Conservation (phyloP, 2,329 filamentous ascomycete species). For the Thelonectria olida region DNA sequence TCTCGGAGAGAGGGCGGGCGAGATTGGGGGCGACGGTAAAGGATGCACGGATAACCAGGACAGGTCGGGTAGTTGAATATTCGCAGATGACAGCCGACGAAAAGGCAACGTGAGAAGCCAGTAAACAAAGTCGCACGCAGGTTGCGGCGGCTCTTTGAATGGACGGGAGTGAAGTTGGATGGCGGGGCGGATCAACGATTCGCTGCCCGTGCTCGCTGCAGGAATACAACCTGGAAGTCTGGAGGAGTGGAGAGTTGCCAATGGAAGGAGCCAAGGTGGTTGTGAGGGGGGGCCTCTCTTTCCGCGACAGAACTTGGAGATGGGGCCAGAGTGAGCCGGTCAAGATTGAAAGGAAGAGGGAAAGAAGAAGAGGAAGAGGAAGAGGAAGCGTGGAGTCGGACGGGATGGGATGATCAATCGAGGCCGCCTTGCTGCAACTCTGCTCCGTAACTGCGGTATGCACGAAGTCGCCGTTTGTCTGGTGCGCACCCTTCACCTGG, state of each 20-base stretch:
- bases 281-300: background rate
- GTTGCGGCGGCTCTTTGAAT: slow-evolving; percentile 29
- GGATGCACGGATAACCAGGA: background rate
- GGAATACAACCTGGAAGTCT: background rate
- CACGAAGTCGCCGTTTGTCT: background rate
- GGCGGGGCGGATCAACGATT: slow-evolving; percentile 39
- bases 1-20: background rate
- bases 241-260: background rate
- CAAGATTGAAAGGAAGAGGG: background rate
- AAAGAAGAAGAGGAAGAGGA: background rate
- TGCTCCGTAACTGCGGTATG: too few relatives aligned
- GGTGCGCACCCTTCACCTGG: background rate
- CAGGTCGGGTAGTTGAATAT: background rate
- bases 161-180: slow-evolving; percentile 10
- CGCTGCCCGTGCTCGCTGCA: slow-evolving; percentile 26
- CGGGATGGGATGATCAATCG: background rate
- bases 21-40: background rate
- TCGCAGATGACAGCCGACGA: background rate
- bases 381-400: background rate
- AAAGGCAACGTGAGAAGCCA: slow-evolving; percentile 26
- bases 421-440: background rate
- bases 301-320: background rate
- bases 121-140: slow-evolving; percentile 21
- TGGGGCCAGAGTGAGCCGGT: background rate
- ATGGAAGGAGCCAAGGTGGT: background rate